These are phyloP conservation scores for Umbellularia californica DNA, from an alignment of 164 flowering plant species.

Conservation along the genomic window DNA sequence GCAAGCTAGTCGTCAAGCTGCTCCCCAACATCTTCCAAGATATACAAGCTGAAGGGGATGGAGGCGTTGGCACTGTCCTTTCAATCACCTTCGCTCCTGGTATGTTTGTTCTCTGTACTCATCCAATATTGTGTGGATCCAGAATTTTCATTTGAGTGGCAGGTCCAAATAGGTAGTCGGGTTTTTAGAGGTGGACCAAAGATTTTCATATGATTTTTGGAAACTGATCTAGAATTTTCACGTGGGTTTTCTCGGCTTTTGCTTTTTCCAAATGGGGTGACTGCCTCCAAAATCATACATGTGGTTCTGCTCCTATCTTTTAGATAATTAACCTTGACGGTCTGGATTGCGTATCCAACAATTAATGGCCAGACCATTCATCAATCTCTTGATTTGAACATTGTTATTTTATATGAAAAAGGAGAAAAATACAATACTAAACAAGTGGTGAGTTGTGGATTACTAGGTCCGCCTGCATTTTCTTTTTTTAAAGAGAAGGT, in stretches of 20 bases:
- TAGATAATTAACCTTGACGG: background rate
- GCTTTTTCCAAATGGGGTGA: no score
- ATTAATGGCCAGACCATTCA: background rate
- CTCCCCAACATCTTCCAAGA: slow-evolving; percentile 6
- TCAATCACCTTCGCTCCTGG: background rate
- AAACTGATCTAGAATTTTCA: no score
- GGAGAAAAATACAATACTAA: background rate
- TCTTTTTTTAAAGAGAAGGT: background rate
- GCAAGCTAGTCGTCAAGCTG: background rate
- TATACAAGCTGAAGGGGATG: background rate
- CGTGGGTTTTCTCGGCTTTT: no score
- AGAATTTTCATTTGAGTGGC: background rate
- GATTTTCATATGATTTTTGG: no score
- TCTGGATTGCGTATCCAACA: background rate
- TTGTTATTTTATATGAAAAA: background rate
- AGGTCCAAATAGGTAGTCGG: no score
- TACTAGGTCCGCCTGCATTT: background rate
- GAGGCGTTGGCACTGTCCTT: background rate
- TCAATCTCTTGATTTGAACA: background rate
- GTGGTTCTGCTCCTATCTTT: no score
- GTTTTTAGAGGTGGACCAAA: no score
- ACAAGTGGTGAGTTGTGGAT: background rate
- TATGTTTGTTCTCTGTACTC: background rate
- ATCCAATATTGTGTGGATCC: background rate
- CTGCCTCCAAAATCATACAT: no score